Evolutionary conservation across 371 early-diverging fungal species (phyloP).

Genomic region (Fennellomyces sp.): DNA sequence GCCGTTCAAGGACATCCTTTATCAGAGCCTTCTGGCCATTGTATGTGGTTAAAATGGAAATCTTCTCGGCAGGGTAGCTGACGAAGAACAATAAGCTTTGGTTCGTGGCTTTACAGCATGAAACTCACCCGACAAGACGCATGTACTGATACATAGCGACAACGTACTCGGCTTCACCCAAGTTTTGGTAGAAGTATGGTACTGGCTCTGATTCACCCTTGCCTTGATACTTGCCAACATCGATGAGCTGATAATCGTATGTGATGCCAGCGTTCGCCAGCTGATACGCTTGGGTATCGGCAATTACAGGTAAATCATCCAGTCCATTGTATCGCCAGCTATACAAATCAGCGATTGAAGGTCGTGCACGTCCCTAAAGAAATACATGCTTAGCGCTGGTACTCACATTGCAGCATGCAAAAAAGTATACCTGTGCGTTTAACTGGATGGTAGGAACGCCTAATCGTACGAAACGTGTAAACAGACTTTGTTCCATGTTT

Average conservation of each 20-base stretch:
- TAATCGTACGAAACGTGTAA: constrained; percentile 86
- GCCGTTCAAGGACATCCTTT: constrained; percentile 80
- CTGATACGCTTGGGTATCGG: constrained; percentile 40
- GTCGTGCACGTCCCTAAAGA: constrained; percentile 77
- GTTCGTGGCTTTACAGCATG: neutral
- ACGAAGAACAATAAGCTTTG: constrained; percentile 9
- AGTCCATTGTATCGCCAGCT: constrained; percentile 79
- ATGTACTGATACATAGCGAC: constrained; percentile 96
- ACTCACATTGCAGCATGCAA: neutral
- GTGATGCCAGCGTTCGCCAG: constrained; percentile 85
- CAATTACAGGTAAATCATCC: constrained; percentile 61
- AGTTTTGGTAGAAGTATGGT: constrained; percentile 84
- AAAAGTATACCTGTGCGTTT: constrained; percentile 65
- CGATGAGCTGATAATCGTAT: constrained; percentile 82
- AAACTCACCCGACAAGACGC: constrained; percentile 78
- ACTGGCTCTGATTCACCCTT: constrained; percentile 86
- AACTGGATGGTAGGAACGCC: constrained; percentile 88
- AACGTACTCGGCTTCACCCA: constrained; percentile 96
- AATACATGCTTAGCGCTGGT: neutral
- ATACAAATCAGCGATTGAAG: constrained; percentile 81
- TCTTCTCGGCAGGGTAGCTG: constrained; percentile 82
- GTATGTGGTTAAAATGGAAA: constrained; percentile 93
- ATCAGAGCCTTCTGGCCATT: constrained; percentile 94
- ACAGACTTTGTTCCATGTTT: constrained; percentile 92
- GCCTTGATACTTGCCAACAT: constrained; percentile 78